Evolutionary conservation across 78 protist species (phyloP).

Genomic region (Polysphondylium violaceum): DNA sequence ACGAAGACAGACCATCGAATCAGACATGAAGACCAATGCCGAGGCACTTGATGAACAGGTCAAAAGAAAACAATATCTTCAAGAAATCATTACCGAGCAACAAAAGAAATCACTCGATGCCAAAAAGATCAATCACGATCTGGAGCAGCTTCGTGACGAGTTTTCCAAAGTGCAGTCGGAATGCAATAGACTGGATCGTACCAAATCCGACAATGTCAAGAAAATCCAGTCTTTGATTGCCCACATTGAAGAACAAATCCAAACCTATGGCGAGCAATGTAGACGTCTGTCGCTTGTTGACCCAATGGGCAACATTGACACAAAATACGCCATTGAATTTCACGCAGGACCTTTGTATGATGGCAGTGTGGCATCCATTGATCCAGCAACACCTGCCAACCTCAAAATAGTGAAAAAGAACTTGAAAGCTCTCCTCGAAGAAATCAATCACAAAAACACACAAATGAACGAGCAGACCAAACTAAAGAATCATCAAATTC

Average conservation of each 20-base stretch:
- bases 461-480: slow-evolving; percentile 1
- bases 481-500: not conserved
- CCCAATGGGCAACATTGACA: not conserved
- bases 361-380: not conserved
- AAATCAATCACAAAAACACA: not conserved
- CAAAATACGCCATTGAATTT: not conserved
- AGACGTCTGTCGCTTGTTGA: not conserved
- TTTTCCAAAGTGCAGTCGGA: slow-evolving; percentile 14
- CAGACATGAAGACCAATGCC: not conserved
- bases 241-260: slow-evolving; percentile 12
- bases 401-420: not conserved
- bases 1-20: not conserved
- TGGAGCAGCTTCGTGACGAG: slow-evolving; percentile 33
- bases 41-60: not conserved
- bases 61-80: not conserved
- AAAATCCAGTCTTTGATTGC: not conserved
- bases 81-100: slow-evolving; percentile 26
- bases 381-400: not conserved
- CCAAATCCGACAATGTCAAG: not conserved
- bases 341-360: too few species aligned
- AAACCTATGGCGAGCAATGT: slow-evolving; percentile 6
- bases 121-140: slow-evolving; percentile 17
- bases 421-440: slow-evolving; percentile 8
- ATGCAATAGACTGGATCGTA: not conserved
- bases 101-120: slow-evolving; percentile 61